phyloP scores from a whole-genome alignment of 371 early-diverging fungal species.

The Dinochytrium kinnereticum region DNA sequence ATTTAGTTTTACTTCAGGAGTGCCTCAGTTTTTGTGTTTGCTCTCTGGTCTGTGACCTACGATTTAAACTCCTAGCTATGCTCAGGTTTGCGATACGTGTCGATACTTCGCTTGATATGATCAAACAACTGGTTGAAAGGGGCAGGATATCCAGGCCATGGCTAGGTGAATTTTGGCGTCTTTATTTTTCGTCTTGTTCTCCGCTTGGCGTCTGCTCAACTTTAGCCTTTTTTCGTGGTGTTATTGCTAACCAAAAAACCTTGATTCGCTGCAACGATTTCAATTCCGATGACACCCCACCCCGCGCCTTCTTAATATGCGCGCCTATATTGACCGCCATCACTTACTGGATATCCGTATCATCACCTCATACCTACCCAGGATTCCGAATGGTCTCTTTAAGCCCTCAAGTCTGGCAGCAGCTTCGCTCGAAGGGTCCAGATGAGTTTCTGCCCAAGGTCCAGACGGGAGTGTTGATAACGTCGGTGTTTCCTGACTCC shows the following conservation, averaged over 20 bases:
- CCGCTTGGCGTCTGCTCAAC: not conserved
- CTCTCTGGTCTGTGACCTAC: too few relatives aligned
- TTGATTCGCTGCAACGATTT: not conserved
- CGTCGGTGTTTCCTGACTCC: conserved; percentile 39
- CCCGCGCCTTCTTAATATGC: not conserved
- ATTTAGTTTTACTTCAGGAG: not conserved
- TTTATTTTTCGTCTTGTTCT: not conserved
- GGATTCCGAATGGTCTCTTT: conserved; percentile 50
- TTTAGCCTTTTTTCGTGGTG: not conserved
- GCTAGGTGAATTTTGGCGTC: conserved; percentile 34
- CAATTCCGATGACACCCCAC: not conserved
- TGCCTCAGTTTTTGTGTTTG: conserved; percentile 5
- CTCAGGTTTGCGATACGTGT: conserved; percentile 51
- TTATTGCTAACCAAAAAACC: not conserved
- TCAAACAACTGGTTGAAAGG: conserved; percentile 42
- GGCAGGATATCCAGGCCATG: conserved; percentile 50
- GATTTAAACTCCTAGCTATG: too few relatives aligned
- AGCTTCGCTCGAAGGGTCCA: conserved; percentile 30
- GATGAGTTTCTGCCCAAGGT: conserved; percentile 30
- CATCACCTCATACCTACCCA: not conserved
- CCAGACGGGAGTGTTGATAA: conserved; percentile 37
- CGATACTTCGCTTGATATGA: conserved; percentile 46
- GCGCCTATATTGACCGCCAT: not conserved
- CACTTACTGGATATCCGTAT: not conserved
- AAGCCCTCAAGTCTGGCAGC: conserved; percentile 46